Conservation (phyloP, 2,329 filamentous ascomycete genomes). For the Paecilomyces sp. region DNA sequence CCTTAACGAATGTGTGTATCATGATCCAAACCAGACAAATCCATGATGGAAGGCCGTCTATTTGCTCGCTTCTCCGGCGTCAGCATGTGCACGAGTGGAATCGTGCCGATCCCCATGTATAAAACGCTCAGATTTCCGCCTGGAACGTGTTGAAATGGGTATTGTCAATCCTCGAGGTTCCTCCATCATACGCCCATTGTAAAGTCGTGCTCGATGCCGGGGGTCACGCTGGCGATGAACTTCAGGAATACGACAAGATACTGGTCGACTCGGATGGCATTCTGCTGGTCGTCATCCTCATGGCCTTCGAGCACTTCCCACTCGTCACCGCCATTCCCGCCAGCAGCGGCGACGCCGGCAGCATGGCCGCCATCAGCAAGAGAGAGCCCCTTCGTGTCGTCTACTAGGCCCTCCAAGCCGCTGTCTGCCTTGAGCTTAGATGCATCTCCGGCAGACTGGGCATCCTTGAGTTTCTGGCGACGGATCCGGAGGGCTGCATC, state of each 20-base stretch:
- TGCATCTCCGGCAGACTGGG: conserved; percentile 37
- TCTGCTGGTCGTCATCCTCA: conserved; percentile 38
- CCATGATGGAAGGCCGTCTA: background rate
- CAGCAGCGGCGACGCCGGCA: conserved; percentile 29
- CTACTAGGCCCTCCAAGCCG: conserved; percentile 80
- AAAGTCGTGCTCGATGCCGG: conserved; percentile 95
- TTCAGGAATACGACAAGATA: conserved; percentile 47
- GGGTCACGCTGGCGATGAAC: conserved; percentile 85
- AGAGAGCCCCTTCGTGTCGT: conserved; percentile 61
- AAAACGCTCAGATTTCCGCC: background rate
- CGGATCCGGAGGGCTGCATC: conserved; percentile 88
- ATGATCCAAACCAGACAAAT: background rate
- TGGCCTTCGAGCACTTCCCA: conserved; percentile 56
- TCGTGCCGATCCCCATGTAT: background rate
- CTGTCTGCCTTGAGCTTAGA: conserved; percentile 42
- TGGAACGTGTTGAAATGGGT: background rate
- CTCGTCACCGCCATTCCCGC: conserved; percentile 47
- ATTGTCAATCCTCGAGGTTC: background rate
- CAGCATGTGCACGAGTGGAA: background rate
- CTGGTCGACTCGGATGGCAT: conserved; percentile 44
- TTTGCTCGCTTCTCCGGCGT: background rate
- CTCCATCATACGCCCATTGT: conserved; percentile 76
- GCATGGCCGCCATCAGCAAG: conserved; percentile 45
- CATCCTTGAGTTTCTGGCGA: conserved; percentile 68
- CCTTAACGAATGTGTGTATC: background rate